These are phyloP conservation scores for Mortierella antarctica DNA, from an alignment of 192 early-diverging fungal species.

Conservation along the genomic window DNA sequence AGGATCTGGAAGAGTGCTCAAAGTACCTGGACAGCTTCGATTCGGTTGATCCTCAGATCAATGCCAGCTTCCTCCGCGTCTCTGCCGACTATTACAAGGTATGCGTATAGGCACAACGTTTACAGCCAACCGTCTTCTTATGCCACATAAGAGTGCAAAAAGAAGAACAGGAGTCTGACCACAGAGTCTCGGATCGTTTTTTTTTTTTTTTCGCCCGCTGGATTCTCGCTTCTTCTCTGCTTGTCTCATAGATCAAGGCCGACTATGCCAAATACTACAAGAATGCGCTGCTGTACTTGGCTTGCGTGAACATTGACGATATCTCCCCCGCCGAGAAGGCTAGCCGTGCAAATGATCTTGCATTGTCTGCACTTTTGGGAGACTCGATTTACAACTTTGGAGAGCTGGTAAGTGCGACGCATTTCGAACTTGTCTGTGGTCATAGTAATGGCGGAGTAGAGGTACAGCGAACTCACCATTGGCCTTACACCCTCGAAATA, in stretches of 20 bases:
- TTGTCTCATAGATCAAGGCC: conserved; percentile 74
- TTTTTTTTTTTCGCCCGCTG: neutral
- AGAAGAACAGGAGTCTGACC: neutral
- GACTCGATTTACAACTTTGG: conserved; percentile 99
- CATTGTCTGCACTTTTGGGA: conserved; percentile 91
- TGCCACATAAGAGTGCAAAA: neutral
- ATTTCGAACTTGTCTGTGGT: neutral
- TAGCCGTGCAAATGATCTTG: conserved; percentile 93
- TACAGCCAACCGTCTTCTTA: neutral
- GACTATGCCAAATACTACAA: conserved; percentile 95
- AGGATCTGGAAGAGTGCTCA: conserved; percentile 86
- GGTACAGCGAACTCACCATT: neutral
- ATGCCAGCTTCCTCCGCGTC: conserved; percentile 95
- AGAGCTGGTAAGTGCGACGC: conserved; percentile 77
- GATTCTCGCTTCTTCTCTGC: neutral
- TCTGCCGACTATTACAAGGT: conserved; percentile 97
- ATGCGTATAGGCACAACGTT: neutral
- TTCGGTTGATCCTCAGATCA: conserved; percentile 86
- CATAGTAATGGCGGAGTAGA: neutral
- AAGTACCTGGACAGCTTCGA: conserved; percentile 81
- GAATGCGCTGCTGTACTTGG: conserved; percentile 92
- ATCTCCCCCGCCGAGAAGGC: conserved; percentile 78
- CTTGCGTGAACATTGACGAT: conserved; percentile 90
- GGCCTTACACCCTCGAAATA: neutral
- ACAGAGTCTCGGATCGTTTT: too few species aligned